phyloP scores from a whole-genome alignment of 202 grass and related monocot species.

The Bolboschoenoplectus hybrid region DNA sequence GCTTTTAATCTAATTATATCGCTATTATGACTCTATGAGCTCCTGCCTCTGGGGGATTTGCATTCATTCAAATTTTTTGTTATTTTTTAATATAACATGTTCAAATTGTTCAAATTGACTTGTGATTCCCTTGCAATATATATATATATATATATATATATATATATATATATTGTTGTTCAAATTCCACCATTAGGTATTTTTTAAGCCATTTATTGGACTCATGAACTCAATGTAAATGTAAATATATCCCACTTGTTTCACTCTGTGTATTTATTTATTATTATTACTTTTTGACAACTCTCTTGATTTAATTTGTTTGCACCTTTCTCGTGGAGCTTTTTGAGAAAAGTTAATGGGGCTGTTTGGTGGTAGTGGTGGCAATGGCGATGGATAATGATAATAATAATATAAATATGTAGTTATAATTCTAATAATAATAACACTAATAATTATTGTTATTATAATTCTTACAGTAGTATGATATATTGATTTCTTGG shows the following conservation, averaged over 20 bases:
- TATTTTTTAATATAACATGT: background rate
- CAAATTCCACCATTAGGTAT: background rate
- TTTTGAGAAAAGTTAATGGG: background rate
- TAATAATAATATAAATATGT: background rate
- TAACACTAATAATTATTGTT: background rate
- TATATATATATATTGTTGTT: no score
- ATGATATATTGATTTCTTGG: background rate
- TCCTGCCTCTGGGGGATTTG: background rate
- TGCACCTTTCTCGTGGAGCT: background rate
- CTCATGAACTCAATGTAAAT: background rate
- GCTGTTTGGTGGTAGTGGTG: background rate
- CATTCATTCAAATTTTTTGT: background rate
- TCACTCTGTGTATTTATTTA: background rate
- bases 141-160: no score
- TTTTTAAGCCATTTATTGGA: slow-evolving; percentile 3
- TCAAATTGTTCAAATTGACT: background rate
- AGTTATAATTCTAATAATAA: background rate
- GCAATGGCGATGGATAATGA: no score
- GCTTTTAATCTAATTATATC: background rate
- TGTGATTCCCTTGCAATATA: background rate
- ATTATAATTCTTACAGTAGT: background rate
- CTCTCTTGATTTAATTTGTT: background rate
- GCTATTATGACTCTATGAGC: background rate
- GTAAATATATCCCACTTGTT: background rate
- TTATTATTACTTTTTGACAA: background rate